Evolutionary conservation across 257 asterid genomes (phyloP).

Genomic region (Plantago elongata): DNA sequence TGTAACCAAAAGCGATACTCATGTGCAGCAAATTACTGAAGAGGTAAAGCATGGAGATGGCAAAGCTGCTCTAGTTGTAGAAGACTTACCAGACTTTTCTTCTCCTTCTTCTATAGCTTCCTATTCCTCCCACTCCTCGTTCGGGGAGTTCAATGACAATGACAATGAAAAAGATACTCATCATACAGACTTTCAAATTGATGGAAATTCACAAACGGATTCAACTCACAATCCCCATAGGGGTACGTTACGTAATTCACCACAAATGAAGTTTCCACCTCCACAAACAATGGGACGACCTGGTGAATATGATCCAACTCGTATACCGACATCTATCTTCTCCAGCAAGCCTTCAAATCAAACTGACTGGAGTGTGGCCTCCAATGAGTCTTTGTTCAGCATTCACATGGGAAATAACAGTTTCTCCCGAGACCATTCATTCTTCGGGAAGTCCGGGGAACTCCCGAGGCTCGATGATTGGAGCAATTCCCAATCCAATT

Average conservation of each 20-base stretch:
- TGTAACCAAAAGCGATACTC: slow-evolving; percentile 20
- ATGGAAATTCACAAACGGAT: slow-evolving; percentile 21
- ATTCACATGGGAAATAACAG: slow-evolving; percentile 77
- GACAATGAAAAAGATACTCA: slow-evolving; percentile 9
- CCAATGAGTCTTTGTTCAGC: slow-evolving; percentile 86
- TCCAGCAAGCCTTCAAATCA: slow-evolving; percentile 35
- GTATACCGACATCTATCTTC: slow-evolving; percentile 76
- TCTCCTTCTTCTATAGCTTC: slow-evolving; percentile 22
- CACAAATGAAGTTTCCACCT: slow-evolving; percentile 43
- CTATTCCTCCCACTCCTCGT: slow-evolving; percentile 22
- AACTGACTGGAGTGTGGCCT: slow-evolving; percentile 71
- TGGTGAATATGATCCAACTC: slow-evolving; percentile 58
- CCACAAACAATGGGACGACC: slow-evolving; percentile 45
- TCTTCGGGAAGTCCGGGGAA: slow-evolving; percentile 47
- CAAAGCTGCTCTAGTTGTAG: slow-evolving; percentile 17
- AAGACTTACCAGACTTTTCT: slow-evolving; percentile 5
- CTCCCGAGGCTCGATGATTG: slow-evolving; percentile 36
- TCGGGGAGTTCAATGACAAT: slow-evolving; percentile 13
- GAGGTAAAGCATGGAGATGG: slow-evolving; percentile 16
- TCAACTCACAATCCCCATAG: slow-evolving; percentile 24
- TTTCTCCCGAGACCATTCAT: slow-evolving; percentile 42
- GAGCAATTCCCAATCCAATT: slow-evolving; percentile 20
- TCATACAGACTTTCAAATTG: slow-evolving; percentile 15
- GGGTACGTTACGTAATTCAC: slow-evolving; percentile 36
- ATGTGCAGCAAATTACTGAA: slow-evolving; percentile 12